Evolutionary conservation across 73 alveolate genomes (phyloP).

Genomic region (Paramecium biaurelia): DNA sequence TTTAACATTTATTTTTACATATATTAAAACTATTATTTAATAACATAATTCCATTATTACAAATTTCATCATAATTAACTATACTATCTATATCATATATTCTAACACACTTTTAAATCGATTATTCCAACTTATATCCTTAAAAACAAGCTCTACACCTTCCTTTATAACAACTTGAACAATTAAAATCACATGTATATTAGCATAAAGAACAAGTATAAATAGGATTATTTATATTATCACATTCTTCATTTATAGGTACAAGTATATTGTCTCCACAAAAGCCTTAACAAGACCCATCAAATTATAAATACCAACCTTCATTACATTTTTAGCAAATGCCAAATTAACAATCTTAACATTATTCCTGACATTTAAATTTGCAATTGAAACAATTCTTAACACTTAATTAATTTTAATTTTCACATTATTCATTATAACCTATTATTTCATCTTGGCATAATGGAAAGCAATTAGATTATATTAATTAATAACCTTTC

Average conservation of each 20-base stretch:
- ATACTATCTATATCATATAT: background rate
- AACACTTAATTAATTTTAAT: background rate
- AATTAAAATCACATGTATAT: background rate
- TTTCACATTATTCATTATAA: background rate
- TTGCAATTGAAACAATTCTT: background rate
- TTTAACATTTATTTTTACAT: background rate
- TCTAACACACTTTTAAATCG: background rate
- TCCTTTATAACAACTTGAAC: background rate
- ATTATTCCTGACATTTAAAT: background rate
- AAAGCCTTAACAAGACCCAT: background rate
- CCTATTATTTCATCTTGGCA: background rate
- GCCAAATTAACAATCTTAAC: background rate
- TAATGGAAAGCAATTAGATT: background rate
- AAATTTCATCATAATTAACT: background rate
- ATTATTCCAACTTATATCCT: background rate
- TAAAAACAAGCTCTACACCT: background rate
- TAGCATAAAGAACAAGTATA: background rate
- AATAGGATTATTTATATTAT: background rate
- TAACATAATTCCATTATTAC: background rate
- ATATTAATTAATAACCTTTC: background rate
- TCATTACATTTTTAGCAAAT: background rate
- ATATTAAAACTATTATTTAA: background rate
- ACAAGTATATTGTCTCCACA: conserved; percentile 40
- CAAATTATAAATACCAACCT: background rate
- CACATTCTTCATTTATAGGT: background rate